These are phyloP conservation scores for Aspergillus neotritici DNA, from an alignment of 2,329 filamentous ascomycete species.

Conservation along the genomic window DNA sequence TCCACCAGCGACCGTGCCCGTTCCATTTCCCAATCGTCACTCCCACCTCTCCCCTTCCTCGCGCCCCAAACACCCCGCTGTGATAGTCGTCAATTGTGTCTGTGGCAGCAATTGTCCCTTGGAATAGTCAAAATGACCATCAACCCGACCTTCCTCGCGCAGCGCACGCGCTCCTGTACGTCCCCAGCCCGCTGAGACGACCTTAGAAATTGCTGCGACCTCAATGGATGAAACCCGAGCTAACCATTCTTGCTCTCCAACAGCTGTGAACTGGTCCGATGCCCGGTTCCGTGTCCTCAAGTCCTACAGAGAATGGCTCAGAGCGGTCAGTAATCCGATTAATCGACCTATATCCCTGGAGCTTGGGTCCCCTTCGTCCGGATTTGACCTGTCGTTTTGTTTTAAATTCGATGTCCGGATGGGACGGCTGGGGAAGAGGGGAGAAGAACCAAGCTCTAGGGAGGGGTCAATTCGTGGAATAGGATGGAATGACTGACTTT, in stretches of 20 bases:
- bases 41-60: conserved; percentile 7
- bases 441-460: too few species aligned
- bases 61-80: conserved; percentile 4
- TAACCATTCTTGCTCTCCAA: conserved; percentile 21
- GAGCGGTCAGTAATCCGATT: conserved; percentile 65
- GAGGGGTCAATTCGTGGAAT: too few species aligned
- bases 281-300: conserved; percentile 79
- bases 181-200: conserved; percentile 16
- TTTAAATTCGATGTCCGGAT: too few species aligned
- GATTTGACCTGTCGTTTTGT: too few species aligned
- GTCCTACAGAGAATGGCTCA: conserved; percentile 92
- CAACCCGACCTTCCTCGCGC: conserved; percentile 86
- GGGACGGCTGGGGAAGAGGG: too few species aligned
- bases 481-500: too few species aligned
- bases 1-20: conserved; percentile 6
- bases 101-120: not conserved
- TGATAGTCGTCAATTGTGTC: conserved; percentile 8
- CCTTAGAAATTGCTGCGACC: conserved; percentile 19
- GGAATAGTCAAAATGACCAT: conserved; percentile 63
- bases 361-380: too few species aligned
- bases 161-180: conserved; percentile 72
- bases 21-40: conserved; percentile 17
- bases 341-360: conserved; percentile 4
- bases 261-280: conserved; percentile 84
- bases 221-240: conserved; percentile 18